Base-by-base conservation (phyloP, 331 rosid species). In the Malus hybrid region DNA sequence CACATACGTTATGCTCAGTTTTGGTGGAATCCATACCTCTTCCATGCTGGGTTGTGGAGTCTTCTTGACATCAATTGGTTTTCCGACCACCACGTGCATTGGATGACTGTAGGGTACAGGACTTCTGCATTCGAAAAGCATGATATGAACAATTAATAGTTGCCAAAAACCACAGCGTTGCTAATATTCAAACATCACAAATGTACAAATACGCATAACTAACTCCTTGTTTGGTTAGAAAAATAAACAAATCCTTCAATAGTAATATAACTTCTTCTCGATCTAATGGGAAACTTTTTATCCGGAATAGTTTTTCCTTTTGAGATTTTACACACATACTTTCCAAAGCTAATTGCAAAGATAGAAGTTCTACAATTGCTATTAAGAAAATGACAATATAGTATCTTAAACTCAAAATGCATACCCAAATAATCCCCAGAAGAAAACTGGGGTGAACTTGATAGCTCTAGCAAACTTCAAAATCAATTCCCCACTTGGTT, bases 341-440 rank as follows among this genome's bases (percentile, higher is more conserved):
- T 19, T 24, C 60, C 28, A 52, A 14, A 50, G 34, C 44, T 10
- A 52, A 48, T 8, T 29, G 30, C 63, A 70, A 53, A 53, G 29
- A 29, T 44, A 20, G 46, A 50, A 30, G 22, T 29, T 63, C 39
- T 61, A 39, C 44, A 36, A 36, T 36, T 36, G 13, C 22, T 18
- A 61, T 28, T 42, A 61, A 8, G 46, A 39, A 1, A 18, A 73
- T 1, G 1, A 42, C 26, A 19, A 14, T 50, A 9, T 39, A 9
- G 46, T 39, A 39, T 39, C 46, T 39, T 39, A 9, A 61, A 73
- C 68, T 44, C 62, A 70, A 48, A 55, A 81, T 30, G 76, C 98
- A 57, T 84, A 91, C 98, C 98, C 93, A 8, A 86, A 84, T 78
- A 91, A 56, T 81, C 98, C 98, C 98, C 96, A 91, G 74, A 89